These are phyloP conservation scores for Colletotrichum sidae DNA, from an alignment of 2,329 filamentous ascomycete species.

Conservation along the genomic window DNA sequence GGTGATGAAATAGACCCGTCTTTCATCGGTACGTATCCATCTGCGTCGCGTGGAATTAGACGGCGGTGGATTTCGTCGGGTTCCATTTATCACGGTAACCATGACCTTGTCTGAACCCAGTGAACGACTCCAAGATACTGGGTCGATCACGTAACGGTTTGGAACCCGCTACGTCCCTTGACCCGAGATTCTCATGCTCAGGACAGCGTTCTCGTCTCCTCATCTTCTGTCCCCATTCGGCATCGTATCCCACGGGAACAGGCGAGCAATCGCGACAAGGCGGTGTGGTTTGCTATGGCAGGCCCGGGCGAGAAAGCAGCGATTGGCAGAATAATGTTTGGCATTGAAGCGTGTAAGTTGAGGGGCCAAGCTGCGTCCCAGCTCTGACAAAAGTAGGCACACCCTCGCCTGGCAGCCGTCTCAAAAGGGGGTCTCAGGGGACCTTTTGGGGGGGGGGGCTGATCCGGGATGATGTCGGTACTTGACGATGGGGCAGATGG, in stretches of 20 bases:
- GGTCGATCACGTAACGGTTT: constrained; percentile 37
- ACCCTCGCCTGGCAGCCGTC: constrained; percentile 16
- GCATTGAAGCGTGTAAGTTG: constrained; percentile 27
- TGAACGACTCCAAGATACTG: constrained; percentile 33
- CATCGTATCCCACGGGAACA: no score
- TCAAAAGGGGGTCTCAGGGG: constrained; percentile 20
- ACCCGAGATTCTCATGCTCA: constrained; percentile 16
- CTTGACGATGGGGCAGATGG: constrained; percentile 8
- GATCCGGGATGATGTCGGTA: constrained; percentile 28
- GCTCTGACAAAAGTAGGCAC: constrained; percentile 17
- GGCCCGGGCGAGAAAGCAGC: no score
- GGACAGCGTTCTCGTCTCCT: constrained; percentile 17
- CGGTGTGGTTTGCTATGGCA: no score
- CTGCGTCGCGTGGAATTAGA: constrained; percentile 7
- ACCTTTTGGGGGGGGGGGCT: constrained; percentile 12
- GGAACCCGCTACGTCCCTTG: constrained; percentile 31
- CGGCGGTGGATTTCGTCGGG: constrained; percentile 12
- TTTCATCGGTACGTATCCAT: constrained; percentile 14
- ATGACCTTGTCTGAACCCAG: constrained; percentile 23
- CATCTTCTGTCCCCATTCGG: neutral
- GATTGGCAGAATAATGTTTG: constrained; percentile 3
- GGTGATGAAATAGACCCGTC: constrained; percentile 27
- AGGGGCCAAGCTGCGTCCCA: constrained; percentile 5
- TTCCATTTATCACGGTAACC: constrained; percentile 16
- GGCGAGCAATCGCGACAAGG: no score